Percentiles rank a stretch among this genome's conserved stretches.
These are phyloP conservation scores for Eutypella sp. DNA, from an alignment of 2,329 filamentous ascomycete genomes.

Conservation along the genomic window DNA sequence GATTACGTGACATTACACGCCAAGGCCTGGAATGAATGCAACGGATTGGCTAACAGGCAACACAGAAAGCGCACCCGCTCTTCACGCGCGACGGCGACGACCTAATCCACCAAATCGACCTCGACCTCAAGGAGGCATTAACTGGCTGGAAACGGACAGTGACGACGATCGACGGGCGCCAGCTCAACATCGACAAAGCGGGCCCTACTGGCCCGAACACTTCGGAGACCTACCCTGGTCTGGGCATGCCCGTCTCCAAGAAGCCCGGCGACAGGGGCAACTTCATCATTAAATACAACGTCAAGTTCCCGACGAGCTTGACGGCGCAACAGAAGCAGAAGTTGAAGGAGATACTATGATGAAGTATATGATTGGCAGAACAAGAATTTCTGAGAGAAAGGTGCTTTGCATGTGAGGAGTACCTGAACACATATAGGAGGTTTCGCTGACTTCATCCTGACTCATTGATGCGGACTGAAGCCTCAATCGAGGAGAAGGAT, in stretches of 20 bases:
- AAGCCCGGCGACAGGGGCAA: constrained; percentile 80
- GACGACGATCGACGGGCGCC: constrained; percentile 86
- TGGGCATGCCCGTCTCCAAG: constrained; percentile 96
- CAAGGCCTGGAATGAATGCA: too few relatives aligned
- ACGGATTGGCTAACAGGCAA: constrained; percentile 25
- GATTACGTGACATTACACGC: not conserved
- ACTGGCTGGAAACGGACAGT: constrained; percentile 93
- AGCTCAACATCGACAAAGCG: constrained; percentile 70
- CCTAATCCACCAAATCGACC: constrained; percentile 69
- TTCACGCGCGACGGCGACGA: constrained; percentile 88
- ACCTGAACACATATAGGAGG: too few relatives aligned
- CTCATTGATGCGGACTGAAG: too few relatives aligned
- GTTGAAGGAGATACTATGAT: constrained; percentile 71
- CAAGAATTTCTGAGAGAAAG: too few relatives aligned
- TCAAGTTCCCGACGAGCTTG: constrained; percentile 81
- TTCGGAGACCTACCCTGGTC: constrained; percentile 72
- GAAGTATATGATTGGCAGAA: too few relatives aligned
- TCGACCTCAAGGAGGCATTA: constrained; percentile 87
- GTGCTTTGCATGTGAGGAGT: too few relatives aligned
- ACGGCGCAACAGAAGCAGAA: constrained; percentile 74
- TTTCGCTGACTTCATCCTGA: too few relatives aligned
- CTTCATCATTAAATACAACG: constrained; percentile 84
- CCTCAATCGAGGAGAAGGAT: too few relatives aligned
- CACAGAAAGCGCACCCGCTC: constrained; percentile 77
- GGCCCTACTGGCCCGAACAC: constrained; percentile 84